Conservation (phyloP, 2,329 filamentous ascomycete genomes). For the Cladosporium halotolerans region DNA sequence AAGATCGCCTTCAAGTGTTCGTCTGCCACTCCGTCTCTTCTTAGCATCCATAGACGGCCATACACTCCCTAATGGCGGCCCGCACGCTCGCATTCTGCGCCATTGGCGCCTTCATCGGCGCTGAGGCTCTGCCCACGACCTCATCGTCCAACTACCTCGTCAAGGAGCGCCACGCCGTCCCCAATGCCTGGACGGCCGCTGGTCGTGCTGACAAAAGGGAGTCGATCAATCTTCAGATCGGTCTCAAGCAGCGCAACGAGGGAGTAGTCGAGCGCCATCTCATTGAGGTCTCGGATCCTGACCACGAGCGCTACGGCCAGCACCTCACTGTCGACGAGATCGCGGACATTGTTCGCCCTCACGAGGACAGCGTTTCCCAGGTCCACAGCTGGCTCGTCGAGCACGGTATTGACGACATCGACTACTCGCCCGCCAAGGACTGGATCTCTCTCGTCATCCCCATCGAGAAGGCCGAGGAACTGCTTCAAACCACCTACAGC, state of each 20-base stretch:
- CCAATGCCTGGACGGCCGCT: slow-evolving; percentile 45
- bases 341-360: slow-evolving; percentile 48
- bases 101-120: slow-evolving; percentile 14
- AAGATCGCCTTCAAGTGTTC: neutral
- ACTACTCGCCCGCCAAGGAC: slow-evolving; percentile 50
- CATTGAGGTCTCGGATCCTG: slow-evolving; percentile 49
- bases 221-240: slow-evolving; percentile 51
- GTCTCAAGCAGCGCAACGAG: slow-evolving; percentile 52
- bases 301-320: slow-evolving; percentile 47
- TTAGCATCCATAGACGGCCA: neutral
- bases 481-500: slow-evolving; percentile 49
- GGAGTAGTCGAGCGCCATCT: slow-evolving; percentile 51
- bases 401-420: slow-evolving; percentile 42
- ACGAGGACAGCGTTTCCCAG: slow-evolving; percentile 45
- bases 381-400: slow-evolving; percentile 52
- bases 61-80: slow-evolving; percentile 1
- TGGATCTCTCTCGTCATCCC: slow-evolving; percentile 52
- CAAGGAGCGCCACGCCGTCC: slow-evolving; percentile 52
- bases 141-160: slow-evolving; percentile 41
- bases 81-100: slow-evolving; percentile 13
- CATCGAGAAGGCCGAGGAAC: slow-evolving; percentile 45
- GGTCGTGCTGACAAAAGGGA: slow-evolving; percentile 40
- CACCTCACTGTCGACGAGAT: slow-evolving; percentile 47
- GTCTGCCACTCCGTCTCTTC: neutral
- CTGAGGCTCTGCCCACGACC: slow-evolving; percentile 15